These are phyloP conservation scores for Backusella morwellensis DNA, from an alignment of 192 early-diverging fungal genomes.

Conservation along the genomic window DNA sequence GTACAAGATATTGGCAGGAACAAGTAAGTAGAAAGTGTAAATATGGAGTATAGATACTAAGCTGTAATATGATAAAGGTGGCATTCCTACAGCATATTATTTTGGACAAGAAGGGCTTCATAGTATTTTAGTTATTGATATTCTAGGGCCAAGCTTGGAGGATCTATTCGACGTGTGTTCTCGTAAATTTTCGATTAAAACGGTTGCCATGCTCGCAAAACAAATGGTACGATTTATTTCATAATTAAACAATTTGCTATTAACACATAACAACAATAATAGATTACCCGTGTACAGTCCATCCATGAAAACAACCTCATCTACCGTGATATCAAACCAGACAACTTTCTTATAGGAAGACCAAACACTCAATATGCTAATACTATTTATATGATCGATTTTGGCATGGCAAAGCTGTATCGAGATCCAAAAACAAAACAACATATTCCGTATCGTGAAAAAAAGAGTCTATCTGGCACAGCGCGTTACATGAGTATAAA, in stretches of 20 bases:
- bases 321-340: constrained; percentile 98
- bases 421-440: constrained; percentile 93
- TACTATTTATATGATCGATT: constrained; percentile 89
- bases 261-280: neutral
- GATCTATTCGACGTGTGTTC: constrained; percentile 97
- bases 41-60: neutral
- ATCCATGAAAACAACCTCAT: constrained; percentile 94
- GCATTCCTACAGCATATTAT: constrained; percentile 91
- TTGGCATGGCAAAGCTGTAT: constrained; percentile 98
- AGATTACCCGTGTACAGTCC: constrained; percentile 78
- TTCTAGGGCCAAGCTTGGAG: constrained; percentile 92
- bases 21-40: constrained; percentile 34
- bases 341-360: constrained; percentile 94
- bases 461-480: constrained; percentile 91
- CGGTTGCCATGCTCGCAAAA: constrained; percentile 93
- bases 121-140: constrained; percentile 91
- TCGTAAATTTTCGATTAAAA: constrained; percentile 89
- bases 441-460: constrained; percentile 96
- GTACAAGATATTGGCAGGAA: constrained; percentile 88
- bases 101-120: constrained; percentile 97
- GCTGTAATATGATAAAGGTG: constrained; percentile 41
- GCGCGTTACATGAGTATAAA: constrained; percentile 98
- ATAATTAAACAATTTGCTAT: neutral
- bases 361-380: constrained; percentile 59
- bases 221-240: constrained; percentile 71